Evolutionary conservation across 2,329 filamentous ascomycete genomes (phyloP).

Genomic region (Fusarium beomiforme): DNA sequence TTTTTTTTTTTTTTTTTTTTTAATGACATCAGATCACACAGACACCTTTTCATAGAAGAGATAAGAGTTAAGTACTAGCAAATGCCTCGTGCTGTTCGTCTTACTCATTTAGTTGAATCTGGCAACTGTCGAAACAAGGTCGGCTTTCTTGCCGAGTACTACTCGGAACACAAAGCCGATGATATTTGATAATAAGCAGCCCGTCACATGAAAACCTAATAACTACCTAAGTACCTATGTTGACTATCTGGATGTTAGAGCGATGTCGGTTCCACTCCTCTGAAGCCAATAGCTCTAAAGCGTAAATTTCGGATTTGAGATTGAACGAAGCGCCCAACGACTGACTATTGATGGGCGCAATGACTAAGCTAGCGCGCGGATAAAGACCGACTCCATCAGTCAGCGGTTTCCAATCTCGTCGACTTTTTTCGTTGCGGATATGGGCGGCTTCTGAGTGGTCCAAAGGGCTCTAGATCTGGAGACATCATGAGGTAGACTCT

Average conservation of each 20-base stretch:
- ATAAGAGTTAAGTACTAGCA: background rate
- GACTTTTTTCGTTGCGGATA: slow-evolving; percentile 9
- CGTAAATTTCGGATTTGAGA: background rate
- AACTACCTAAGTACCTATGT: too few relatives aligned
- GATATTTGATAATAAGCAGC: background rate
- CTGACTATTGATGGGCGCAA: background rate
- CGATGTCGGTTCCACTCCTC: too few relatives aligned
- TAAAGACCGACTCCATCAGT: slow-evolving; percentile 27
- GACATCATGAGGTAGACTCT: slow-evolving; percentile 25
- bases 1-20: too few relatives aligned
- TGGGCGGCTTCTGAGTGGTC: slow-evolving; percentile 29
- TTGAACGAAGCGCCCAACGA: background rate
- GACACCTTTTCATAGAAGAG: background rate
- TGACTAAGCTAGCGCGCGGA: slow-evolving; percentile 42
- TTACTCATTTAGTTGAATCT: background rate
- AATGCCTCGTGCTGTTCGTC: background rate
- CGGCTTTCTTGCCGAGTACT: slow-evolving; percentile 5
- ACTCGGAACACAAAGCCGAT: background rate
- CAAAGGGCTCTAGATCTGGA: slow-evolving; percentile 2
- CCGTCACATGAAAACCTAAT: too few relatives aligned
- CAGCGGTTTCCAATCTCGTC: slow-evolving; percentile 34
- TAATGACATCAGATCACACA: background rate
- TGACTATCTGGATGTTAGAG: background rate
- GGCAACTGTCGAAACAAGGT: background rate
- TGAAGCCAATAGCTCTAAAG: background rate